Evolutionary conservation across 2,329 filamentous ascomycete genomes (phyloP), one percentile per base, ranked within the genome.

Genomic region (Elsinoe perseae): DNA sequence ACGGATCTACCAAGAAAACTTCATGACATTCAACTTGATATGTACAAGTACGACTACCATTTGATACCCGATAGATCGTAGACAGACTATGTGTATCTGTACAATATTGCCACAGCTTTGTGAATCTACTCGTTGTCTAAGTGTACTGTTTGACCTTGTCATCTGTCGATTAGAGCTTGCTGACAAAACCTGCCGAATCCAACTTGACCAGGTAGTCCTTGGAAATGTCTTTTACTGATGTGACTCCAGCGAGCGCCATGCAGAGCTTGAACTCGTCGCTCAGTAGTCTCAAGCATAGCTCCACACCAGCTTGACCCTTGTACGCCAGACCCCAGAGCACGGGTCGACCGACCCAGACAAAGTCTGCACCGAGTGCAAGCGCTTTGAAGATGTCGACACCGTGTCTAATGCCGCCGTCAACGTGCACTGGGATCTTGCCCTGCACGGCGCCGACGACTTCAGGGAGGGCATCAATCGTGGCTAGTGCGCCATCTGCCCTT

Each of bases 301-400:
- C 73, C 2, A 70, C 69, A 2, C 68, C 69, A 20, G 61, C 62
- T 58, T 70, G 65, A 1, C 69, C 69, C 44, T 70, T 68, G 60
- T 70, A 70, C 42, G 72, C 72, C 46, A 79, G 62, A 0, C 76
- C 76, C 76, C 75, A 79, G 3, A 78, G 68, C 16, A 72, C 67
- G 3, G 73, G 72, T 36, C 77, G 62, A 1, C 77, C 76, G 5
- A 76, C 65, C 74, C 66, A 78, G 56, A 61, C 60, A 54, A 63
- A 64, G 27, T 75, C 66, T 0, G 75, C 76, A 5, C 75, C 76
- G 2, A 79, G 64, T 1, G 74, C 73, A 2, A 79, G 64, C 1
- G 78, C 79, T 64, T 81, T 81, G 66, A 81, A 75, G 14, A 80
- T 71, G 62, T 82, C 79, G 1, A 72, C 75, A 0, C 77, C 79